A percentile compares a stretch with the other conserved stretches of the same genome.
Conservation (phyloP, 345 rosid genomes). For the Turritis glabra region DNA sequence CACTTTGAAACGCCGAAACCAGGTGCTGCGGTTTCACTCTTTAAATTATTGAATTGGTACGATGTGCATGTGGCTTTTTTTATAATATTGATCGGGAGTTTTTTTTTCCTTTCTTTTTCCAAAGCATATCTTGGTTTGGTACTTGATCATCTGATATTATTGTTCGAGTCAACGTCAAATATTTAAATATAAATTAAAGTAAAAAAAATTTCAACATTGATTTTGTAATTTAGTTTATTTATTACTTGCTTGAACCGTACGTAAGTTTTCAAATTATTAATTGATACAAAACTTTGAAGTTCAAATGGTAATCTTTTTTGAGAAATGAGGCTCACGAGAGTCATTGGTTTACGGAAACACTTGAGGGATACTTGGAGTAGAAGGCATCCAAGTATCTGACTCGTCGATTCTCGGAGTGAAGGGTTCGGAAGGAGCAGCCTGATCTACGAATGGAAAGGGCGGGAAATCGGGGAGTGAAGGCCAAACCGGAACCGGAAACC, state of each 20-base stretch:
- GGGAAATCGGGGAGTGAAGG: constrained; percentile 26
- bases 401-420: constrained; percentile 14
- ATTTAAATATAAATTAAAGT: no score
- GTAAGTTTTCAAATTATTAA: constrained; percentile 6
- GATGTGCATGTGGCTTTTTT: no score
- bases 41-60: no score
- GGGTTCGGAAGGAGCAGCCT: constrained; percentile 16
- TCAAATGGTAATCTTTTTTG: background rate
- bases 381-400: constrained; percentile 31
- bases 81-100: no score
- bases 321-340: background rate
- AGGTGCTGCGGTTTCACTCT: no score
- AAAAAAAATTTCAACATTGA: no score
- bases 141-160: background rate
- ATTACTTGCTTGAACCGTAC: constrained; percentile 7
- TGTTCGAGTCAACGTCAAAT: background rate
- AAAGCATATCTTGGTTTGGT: background rate
- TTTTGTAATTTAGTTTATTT: constrained; percentile 6
- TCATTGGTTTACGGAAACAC: constrained; percentile 25
- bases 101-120: no score
- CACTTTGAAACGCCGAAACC: no score
- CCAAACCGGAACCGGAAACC: constrained; percentile 20
- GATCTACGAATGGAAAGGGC: constrained; percentile 34
- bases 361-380: constrained; percentile 32
- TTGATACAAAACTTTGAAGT: background rate